phyloP scores from a whole-genome alignment of 129 eudicot genomes.

The Kitagawia praeruptora region DNA sequence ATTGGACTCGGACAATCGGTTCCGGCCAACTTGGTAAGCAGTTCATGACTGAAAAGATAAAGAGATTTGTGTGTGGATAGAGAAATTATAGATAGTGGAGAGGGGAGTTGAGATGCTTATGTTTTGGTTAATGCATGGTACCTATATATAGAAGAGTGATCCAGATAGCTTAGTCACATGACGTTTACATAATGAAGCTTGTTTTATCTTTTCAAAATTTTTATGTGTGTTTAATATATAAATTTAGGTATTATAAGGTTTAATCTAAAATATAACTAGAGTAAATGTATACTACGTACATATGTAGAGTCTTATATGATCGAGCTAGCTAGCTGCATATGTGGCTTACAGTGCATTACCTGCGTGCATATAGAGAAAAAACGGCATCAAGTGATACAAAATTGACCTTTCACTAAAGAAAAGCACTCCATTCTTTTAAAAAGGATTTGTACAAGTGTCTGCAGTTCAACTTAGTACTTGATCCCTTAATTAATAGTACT shows the following conservation, averaged over 20 bases:
- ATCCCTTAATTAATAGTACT: too few relatives aligned
- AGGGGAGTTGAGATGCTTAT: neutral
- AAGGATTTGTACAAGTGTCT: neutral
- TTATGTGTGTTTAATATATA: neutral
- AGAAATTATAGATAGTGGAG: conserved; percentile 8
- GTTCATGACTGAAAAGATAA: neutral
- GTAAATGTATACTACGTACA: neutral
- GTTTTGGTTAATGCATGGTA: neutral
- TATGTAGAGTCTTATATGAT: neutral
- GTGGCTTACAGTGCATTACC: neutral
- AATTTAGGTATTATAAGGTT: neutral
- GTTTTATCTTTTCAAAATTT: neutral
- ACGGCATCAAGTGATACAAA: neutral
- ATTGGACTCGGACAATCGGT: conserved; percentile 65
- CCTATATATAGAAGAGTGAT: conserved; percentile 1
- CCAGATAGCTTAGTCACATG: neutral
- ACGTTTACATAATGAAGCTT: neutral
- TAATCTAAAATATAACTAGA: neutral
- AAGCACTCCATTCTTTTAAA: neutral
- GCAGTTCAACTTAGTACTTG: neutral
- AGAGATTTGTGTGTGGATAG: neutral
- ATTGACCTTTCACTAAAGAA: neutral
- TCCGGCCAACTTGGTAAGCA: conserved; percentile 60
- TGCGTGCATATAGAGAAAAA: neutral
- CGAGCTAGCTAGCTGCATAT: neutral